phyloP scores from a whole-genome alignment of 2,329 filamentous ascomycete genomes.

The Teratosphaeria pseudoeucalypti region DNA sequence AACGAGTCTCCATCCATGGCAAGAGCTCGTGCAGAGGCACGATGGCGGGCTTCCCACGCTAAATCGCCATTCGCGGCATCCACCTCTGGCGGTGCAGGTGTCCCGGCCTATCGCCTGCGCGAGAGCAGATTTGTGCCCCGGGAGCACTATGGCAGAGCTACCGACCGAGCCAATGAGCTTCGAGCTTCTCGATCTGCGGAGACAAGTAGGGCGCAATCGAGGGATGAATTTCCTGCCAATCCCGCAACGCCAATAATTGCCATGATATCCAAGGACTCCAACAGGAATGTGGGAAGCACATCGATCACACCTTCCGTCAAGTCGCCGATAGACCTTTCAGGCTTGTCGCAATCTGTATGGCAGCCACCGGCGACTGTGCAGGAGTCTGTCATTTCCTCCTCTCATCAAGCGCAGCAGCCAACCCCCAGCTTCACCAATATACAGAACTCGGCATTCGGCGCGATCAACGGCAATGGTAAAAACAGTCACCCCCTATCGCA shows the following conservation, averaged over 20 bases:
- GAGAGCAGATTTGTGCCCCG: slow-evolving; percentile 28
- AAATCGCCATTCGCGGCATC: not conserved
- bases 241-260: not conserved
- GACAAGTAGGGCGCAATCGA: slow-evolving; percentile 12
- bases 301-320: not conserved
- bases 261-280: not conserved
- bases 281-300: not conserved
- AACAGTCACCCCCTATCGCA: not conserved
- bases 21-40: slow-evolving; percentile 22
- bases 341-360: not conserved
- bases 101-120: slow-evolving; percentile 26
- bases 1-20: slow-evolving; percentile 23
- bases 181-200: slow-evolving; percentile 11
- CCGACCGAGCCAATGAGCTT: slow-evolving; percentile 23
- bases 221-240: not conserved
- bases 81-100: slow-evolving; percentile 8
- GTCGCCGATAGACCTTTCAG: not conserved
- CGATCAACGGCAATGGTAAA: not conserved
- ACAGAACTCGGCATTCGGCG: not conserved
- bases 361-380: not conserved
- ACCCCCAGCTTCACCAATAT: not conserved
- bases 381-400: not conserved
- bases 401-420: not conserved
- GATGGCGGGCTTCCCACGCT: slow-evolving; percentile 15
- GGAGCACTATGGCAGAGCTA: slow-evolving; percentile 24